Evolutionary conservation across 2,329 filamentous ascomycete genomes (phyloP).

Genomic region (Alternaria alternata): DNA sequence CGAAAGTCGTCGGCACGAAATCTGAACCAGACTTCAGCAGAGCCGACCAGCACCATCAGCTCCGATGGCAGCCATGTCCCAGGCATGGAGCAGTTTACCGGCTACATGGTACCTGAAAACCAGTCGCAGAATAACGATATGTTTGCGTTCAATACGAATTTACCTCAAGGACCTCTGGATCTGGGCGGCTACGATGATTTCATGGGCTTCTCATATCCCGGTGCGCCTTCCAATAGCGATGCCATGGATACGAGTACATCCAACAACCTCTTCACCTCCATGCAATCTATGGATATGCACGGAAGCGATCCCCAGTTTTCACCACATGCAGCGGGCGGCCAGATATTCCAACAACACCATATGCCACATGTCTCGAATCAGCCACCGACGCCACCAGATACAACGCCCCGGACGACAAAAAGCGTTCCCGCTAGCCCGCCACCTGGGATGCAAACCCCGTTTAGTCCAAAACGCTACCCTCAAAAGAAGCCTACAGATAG

Average conservation of each 20-base stretch:
- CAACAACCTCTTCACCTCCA: background rate
- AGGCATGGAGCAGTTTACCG: conserved; percentile 8
- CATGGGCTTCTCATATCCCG: conserved; percentile 8
- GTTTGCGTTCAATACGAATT: background rate
- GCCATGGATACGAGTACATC: background rate
- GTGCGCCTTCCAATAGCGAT: background rate
- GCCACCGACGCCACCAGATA: conserved; percentile 7
- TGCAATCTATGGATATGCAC: conserved; percentile 4
- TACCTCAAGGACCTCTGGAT: background rate
- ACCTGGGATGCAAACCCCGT: background rate
- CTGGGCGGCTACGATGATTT: conserved; percentile 11
- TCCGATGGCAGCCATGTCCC: background rate
- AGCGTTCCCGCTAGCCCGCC: background rate
- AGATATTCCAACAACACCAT: conserved; percentile 2
- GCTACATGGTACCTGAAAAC: background rate
- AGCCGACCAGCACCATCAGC: background rate
- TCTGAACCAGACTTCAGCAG: background rate
- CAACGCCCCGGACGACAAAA: conserved; percentile 1
- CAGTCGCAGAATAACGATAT: background rate
- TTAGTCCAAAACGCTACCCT: background rate
- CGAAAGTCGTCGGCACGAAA: conserved; percentile 3
- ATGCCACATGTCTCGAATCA: conserved; percentile 2
- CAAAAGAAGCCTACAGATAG: background rate
- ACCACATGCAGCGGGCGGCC: background rate
- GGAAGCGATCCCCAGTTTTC: background rate